phyloP scores from a whole-genome alignment of 148 eudicot species.

The Dysphania ambrosioides region DNA sequence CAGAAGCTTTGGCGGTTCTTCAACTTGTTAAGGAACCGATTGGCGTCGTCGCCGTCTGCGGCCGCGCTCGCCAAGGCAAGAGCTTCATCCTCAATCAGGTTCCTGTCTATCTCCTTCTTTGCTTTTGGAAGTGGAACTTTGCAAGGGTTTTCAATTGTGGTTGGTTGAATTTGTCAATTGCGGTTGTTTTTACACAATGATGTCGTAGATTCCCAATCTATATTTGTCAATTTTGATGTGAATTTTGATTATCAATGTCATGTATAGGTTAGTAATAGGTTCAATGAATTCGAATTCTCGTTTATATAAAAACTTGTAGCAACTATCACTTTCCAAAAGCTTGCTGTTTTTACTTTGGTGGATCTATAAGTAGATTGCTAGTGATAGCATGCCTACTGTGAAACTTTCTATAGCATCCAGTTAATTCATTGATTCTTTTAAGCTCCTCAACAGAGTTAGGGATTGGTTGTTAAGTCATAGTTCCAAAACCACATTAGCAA shows the following conservation, averaged over 20 bases:
- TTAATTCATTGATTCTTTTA: too few relatives aligned
- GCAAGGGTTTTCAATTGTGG: not conserved
- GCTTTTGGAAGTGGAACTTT: not conserved
- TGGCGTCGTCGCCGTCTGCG: constrained; percentile 90
- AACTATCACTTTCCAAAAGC: too few relatives aligned
- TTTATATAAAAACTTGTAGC: too few relatives aligned
- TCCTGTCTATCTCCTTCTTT: not conserved
- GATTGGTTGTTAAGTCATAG: too few relatives aligned
- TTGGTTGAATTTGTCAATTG: constrained; percentile 14
- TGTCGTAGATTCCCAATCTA: not conserved
- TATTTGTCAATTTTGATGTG: not conserved
- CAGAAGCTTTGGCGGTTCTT: constrained; percentile 81
- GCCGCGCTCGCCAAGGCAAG: constrained; percentile 97
- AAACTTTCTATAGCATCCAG: too few relatives aligned
- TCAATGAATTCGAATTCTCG: not conserved
- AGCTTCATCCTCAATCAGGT: constrained; percentile 91
- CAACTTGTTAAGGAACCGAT: constrained; percentile 85
- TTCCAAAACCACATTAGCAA: too few relatives aligned
- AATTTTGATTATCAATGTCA: too few relatives aligned
- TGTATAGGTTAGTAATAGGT: not conserved
- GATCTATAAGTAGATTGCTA: too few relatives aligned
- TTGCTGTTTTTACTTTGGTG: too few relatives aligned
- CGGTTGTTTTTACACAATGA: not conserved
- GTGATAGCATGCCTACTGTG: too few relatives aligned
- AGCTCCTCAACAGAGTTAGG: too few relatives aligned